A percentile compares a stretch with the other conserved stretches of the same genome.
phyloP scores from a whole-genome alignment of 75 land plant genomes.

The Isoetes taiwanensis region DNA sequence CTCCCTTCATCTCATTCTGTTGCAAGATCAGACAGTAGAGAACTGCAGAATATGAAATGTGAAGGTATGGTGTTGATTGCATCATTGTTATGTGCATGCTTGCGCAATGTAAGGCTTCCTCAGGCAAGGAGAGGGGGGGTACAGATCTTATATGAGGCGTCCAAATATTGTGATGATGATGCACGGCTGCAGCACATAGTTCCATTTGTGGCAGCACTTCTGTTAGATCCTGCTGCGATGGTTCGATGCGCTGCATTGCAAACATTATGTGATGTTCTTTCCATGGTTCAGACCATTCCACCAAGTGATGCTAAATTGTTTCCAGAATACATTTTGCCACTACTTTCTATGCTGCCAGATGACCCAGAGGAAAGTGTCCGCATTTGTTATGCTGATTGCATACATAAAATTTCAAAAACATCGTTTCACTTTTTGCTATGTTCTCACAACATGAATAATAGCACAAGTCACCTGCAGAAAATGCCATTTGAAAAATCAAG shows the following conservation, averaged over 20 bases:
- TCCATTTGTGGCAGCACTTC: constrained; percentile 85
- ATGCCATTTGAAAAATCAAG: background rate
- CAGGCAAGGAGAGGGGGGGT: constrained; percentile 66
- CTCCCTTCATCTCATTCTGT: no score
- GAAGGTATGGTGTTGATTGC: constrained; percentile 96
- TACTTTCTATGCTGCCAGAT: constrained; percentile 97
- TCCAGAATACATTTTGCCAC: constrained; percentile 95
- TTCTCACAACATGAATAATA: constrained; percentile 47
- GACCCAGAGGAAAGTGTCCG: constrained; percentile 99
- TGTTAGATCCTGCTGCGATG: constrained; percentile 86
- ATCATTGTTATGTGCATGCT: constrained; percentile 79
- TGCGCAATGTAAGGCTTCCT: constrained; percentile 87
- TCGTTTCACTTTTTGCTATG: constrained; percentile 60
- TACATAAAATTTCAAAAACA: constrained; percentile 73
- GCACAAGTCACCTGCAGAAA: no score
- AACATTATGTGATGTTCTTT: constrained; percentile 64
- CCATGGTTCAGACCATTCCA: constrained; percentile 72
- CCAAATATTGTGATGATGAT: constrained; percentile 80
- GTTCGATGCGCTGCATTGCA: constrained; percentile 97
- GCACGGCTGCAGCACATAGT: constrained; percentile 83
- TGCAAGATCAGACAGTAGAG: constrained; percentile 6
- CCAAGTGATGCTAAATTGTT: constrained; percentile 98
- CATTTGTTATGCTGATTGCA: constrained; percentile 85
- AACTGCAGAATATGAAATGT: constrained; percentile 26
- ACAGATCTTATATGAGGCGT: constrained; percentile 46